These are phyloP conservation scores for Coffea humblotiana DNA, from an alignment of 305 asterid genomes.

Conservation along the genomic window DNA sequence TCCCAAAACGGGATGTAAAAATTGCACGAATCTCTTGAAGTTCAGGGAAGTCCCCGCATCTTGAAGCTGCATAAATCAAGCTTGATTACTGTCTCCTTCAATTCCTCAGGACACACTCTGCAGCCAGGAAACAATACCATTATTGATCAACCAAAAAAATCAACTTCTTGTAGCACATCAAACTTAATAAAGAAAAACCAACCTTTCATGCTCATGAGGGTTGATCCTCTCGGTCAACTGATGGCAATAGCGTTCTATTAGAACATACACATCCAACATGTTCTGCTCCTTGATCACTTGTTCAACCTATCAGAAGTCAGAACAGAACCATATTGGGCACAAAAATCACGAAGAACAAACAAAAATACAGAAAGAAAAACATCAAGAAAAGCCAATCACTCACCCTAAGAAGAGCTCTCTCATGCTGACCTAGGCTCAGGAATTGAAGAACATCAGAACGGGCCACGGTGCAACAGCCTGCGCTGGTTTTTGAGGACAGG, in stretches of 20 bases:
- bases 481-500: slow-evolving; percentile 74
- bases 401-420: slow-evolving; percentile 85
- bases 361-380: neutral
- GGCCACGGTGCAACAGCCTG: slow-evolving; percentile 52
- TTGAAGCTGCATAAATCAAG: slow-evolving; percentile 62
- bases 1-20: slow-evolving; percentile 57
- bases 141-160: neutral
- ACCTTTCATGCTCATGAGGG: slow-evolving; percentile 70
- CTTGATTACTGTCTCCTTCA: slow-evolving; percentile 62
- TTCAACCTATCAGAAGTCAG: slow-evolving; percentile 53
- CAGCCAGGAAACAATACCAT: neutral
- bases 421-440: slow-evolving; percentile 51
- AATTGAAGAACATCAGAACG: slow-evolving; percentile 69
- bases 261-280: slow-evolving; percentile 69
- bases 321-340: neutral
- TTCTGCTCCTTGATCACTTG: slow-evolving; percentile 88
- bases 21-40: slow-evolving; percentile 65
- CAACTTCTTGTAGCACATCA: neutral
- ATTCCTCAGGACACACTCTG: slow-evolving; percentile 79
- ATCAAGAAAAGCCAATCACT: neutral
- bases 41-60: slow-evolving; percentile 94
- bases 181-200: slow-evolving; percentile 6
- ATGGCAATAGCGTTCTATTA: slow-evolving; percentile 66
- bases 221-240: slow-evolving; percentile 55
- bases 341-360: neutral